Conservation (phyloP, 345 rosid species). For the Arabis hirsuta region DNA sequence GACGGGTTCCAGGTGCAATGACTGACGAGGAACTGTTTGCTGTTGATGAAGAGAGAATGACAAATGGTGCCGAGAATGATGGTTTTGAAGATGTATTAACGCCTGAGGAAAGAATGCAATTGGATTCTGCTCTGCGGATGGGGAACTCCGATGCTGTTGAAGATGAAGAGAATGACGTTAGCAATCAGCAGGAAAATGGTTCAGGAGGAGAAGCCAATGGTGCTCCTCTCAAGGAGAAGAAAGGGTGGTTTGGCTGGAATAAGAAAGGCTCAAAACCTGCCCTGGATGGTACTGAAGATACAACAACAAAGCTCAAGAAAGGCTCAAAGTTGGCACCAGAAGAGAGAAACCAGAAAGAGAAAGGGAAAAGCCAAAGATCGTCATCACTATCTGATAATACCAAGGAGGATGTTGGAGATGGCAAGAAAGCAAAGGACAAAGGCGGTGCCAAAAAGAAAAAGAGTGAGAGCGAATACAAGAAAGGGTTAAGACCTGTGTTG, state of each 20-base stretch:
- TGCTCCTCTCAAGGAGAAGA: slow-evolving; percentile 67
- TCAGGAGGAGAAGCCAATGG: slow-evolving; percentile 45
- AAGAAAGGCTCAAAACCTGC: slow-evolving; percentile 67
- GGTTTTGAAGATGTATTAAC: slow-evolving; percentile 79
- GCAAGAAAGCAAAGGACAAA: slow-evolving; percentile 59
- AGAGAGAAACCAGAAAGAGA: slow-evolving; percentile 57
- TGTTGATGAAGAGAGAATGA: slow-evolving; percentile 72
- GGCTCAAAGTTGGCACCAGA: slow-evolving; percentile 78
- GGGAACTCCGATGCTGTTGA: slow-evolving; percentile 63
- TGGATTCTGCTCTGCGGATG: slow-evolving; percentile 73
- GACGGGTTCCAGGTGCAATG: slow-evolving; percentile 96
- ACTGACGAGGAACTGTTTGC: slow-evolving; percentile 96
- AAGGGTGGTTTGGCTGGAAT: slow-evolving; percentile 91
- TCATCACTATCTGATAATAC: slow-evolving; percentile 50
- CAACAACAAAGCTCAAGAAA: slow-evolving; percentile 61
- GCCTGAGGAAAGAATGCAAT: slow-evolving; percentile 79
- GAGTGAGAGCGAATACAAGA: slow-evolving; percentile 82
- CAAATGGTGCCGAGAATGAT: slow-evolving; percentile 61
- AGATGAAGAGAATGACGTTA: slow-evolving; percentile 65
- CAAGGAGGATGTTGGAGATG: slow-evolving; percentile 49
- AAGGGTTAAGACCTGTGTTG: slow-evolving; percentile 85
- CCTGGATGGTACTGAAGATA: slow-evolving; percentile 65
- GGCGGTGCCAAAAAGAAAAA: slow-evolving; percentile 69
- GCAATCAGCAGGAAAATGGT: slow-evolving; percentile 66
- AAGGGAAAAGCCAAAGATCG: slow-evolving; percentile 55